Conservation (phyloP, 2,329 filamentous ascomycete species). For the Alternaria tenuissima region DNA sequence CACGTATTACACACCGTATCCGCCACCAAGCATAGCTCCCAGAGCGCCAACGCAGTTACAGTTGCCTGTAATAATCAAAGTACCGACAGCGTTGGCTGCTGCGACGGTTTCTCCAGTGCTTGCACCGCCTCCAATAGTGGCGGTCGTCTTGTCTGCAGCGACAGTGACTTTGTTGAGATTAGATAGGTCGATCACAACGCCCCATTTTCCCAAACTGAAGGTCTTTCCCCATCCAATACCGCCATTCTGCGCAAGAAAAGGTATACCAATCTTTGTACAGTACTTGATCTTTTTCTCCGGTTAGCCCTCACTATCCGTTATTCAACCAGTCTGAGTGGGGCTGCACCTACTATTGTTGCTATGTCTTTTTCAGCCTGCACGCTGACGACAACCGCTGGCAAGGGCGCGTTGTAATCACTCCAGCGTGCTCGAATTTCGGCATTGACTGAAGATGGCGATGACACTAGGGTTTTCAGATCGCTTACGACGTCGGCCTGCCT, state of each 20-base stretch:
- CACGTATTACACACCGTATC: slow-evolving; percentile 53
- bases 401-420: slow-evolving; percentile 31
- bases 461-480: slow-evolving; percentile 25
- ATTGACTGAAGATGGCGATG: slow-evolving; percentile 20
- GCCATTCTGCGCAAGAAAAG: slow-evolving; percentile 41
- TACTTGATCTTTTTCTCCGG: slow-evolving; percentile 30
- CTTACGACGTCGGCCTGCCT: slow-evolving; percentile 17
- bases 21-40: slow-evolving; percentile 57
- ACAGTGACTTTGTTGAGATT: slow-evolving; percentile 36
- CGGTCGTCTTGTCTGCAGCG: slow-evolving; percentile 32
- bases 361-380: slow-evolving; percentile 33
- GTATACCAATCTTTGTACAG: slow-evolving; percentile 25
- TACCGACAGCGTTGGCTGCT: slow-evolving; percentile 49
- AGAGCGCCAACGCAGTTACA: slow-evolving; percentile 45
- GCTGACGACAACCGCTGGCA: slow-evolving; percentile 31
- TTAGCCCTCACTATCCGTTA: slow-evolving; percentile 1
- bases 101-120: slow-evolving; percentile 49
- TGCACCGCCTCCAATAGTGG: slow-evolving; percentile 44
- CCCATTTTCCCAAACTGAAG: slow-evolving; percentile 32
- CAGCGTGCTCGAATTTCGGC: slow-evolving; percentile 30
- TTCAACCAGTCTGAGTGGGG: not conserved
- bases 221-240: slow-evolving; percentile 39
- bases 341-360: slow-evolving; percentile 24
- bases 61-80: slow-evolving; percentile 39
- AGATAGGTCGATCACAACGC: slow-evolving; percentile 43